Percentiles rank a stretch among this genome's conserved stretches.
Evolutionary conservation across 192 early-diverging fungal genomes (phyloP).

Genomic region (Kappamyces sp.): DNA sequence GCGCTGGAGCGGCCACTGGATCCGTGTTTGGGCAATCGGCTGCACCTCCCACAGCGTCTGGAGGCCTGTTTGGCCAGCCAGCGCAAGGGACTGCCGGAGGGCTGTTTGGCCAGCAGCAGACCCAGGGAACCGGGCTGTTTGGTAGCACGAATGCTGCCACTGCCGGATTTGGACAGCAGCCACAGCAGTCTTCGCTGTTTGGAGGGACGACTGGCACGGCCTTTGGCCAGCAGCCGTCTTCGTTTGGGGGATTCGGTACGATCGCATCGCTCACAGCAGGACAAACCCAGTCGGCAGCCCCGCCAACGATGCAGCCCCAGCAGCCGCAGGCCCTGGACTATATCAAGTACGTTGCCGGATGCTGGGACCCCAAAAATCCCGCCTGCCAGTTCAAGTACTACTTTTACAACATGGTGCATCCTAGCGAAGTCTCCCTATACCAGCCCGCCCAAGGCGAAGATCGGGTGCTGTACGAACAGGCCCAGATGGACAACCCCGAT

Average conservation of each 20-base stretch:
- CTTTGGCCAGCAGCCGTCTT: conserved; percentile 8
- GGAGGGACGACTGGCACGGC: background rate
- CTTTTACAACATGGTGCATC: conserved; percentile 92
- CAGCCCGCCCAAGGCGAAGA: conserved; percentile 66
- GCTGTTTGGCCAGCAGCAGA: background rate
- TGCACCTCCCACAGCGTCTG: background rate
- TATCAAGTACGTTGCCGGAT: background rate
- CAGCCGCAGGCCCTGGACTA: conserved; percentile 5
- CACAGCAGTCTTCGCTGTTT: background rate
- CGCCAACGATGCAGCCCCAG: background rate
- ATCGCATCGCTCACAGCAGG: no score
- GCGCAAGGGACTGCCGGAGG: background rate
- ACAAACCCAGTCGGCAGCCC: background rate
- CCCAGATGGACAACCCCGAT: conserved; percentile 81
- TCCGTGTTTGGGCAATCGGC: background rate
- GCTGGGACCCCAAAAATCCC: conserved; percentile 3
- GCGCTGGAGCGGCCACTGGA: background rate
- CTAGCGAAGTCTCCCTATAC: conserved; percentile 75
- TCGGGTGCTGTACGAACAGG: conserved; percentile 70
- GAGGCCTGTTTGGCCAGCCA: conserved; percentile 1
- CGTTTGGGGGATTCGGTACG: background rate
- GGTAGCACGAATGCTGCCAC: background rate
- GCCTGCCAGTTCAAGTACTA: conserved; percentile 57
- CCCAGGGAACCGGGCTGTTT: background rate
- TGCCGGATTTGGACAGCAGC: background rate